These are phyloP conservation scores for Paxillus involutus DNA, from an alignment of 768 basidiomycete species.

Conservation along the genomic window DNA sequence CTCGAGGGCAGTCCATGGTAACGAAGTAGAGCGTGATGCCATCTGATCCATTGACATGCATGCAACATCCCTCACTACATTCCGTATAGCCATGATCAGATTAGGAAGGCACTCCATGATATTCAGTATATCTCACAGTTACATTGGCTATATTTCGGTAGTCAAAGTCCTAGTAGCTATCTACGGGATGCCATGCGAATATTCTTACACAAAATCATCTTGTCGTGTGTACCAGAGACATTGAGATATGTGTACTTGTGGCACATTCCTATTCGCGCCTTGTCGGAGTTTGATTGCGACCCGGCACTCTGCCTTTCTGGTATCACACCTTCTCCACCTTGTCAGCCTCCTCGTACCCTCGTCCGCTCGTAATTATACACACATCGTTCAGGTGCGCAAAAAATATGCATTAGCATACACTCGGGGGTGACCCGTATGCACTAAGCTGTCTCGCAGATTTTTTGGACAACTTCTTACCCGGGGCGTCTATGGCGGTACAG, in stretches of 20 bases:
- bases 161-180: too few relatives aligned
- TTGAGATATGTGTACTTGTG: background rate
- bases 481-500: constrained; percentile 29
- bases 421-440: background rate
- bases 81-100: background rate
- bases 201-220: background rate
- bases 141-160: background rate
- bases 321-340: constrained; percentile 36
- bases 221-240: background rate
- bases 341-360: constrained; percentile 32
- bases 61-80: too few relatives aligned
- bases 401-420: constrained; percentile 8
- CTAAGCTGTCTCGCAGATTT: constrained; percentile 22
- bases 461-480: constrained; percentile 21
- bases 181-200: background rate
- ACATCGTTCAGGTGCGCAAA: constrained; percentile 22
- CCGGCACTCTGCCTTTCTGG: constrained; percentile 28
- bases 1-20: too few relatives aligned
- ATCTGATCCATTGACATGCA: too few relatives aligned
- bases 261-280: constrained; percentile 33
- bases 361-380: constrained; percentile 20
- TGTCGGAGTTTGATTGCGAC: constrained; percentile 35
- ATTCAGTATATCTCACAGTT: background rate
- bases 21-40: too few relatives aligned
- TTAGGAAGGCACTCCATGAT: background rate